phyloP scores from a whole-genome alignment of 306 rosid species.

The Pachyrhizus erosus region DNA sequence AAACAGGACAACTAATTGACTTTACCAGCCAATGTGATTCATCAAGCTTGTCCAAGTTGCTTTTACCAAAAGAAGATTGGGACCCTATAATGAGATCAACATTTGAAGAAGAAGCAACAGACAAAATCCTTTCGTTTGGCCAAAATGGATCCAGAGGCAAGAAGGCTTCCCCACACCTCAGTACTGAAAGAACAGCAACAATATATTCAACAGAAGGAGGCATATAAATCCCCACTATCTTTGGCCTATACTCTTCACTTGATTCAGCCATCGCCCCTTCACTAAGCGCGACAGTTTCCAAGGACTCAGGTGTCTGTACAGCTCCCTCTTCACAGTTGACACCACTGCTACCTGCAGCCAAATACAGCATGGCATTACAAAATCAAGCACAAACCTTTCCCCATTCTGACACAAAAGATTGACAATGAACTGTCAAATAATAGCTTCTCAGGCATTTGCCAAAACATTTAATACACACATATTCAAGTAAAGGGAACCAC shows the following conservation, averaged over 20 bases:
- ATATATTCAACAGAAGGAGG: conserved; percentile 84
- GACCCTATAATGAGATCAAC: conserved; percentile 65
- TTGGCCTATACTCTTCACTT: conserved; percentile 51
- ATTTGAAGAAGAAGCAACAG: conserved; percentile 59
- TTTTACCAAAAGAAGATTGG: conserved; percentile 54
- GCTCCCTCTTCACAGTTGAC: conserved; percentile 5
- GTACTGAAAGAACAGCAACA: conserved; percentile 74
- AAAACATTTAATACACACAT: background rate
- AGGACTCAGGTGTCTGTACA: conserved; percentile 34
- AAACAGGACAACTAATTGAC: conserved; percentile 45
- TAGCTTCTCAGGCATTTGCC: background rate
- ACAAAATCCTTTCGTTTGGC: conserved; percentile 72
- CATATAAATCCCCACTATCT: conserved; percentile 75
- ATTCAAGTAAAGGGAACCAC: conserved; percentile 14
- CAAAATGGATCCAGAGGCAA: conserved; percentile 87
- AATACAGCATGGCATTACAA: background rate
- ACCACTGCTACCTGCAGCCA: conserved; percentile 44
- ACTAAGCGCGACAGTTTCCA: conserved; percentile 13
- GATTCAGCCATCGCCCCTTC: conserved; percentile 43
- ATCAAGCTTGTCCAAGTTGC: conserved; percentile 49
- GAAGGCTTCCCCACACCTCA: conserved; percentile 80
- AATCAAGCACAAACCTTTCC: conserved; percentile 17
- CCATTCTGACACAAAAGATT: conserved; percentile 21
- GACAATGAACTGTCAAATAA: background rate
- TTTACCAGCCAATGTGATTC: conserved; percentile 59